phyloP scores from a whole-genome alignment of 169 alveolate genomes.

The Condylostoma magnum region DNA sequence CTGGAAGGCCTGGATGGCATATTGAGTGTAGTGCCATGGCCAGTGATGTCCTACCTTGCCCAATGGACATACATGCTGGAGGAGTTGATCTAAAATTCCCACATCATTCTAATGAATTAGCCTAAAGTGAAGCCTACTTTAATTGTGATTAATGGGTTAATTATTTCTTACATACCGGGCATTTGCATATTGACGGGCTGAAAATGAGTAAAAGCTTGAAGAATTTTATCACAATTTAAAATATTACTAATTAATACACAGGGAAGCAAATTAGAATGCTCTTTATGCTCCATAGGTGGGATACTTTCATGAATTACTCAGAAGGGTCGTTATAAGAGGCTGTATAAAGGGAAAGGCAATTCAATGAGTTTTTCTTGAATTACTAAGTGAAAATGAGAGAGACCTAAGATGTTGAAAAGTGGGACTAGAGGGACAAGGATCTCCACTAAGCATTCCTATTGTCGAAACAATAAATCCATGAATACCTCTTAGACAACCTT shows the following conservation, averaged over 20 bases:
- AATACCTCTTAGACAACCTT: conserved; percentile 73
- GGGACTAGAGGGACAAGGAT: conserved; percentile 63
- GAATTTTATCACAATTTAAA: conserved; percentile 95
- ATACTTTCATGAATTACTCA: conserved; percentile 87
- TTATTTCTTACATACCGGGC: conserved; percentile 98
- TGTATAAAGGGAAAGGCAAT: conserved; percentile 88
- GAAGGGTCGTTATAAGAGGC: conserved; percentile 93
- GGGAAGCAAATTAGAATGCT: conserved; percentile 86
- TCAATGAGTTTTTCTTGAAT: conserved; percentile 90
- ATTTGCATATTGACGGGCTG: conserved; percentile 95
- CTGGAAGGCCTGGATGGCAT: conserved; percentile 99
- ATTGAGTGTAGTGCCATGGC: conserved; percentile 99
- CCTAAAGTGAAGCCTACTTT: conserved; percentile 97
- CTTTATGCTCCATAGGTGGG: conserved; percentile 89
- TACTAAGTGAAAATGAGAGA: conserved; percentile 82
- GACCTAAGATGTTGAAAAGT: conserved; percentile 57
- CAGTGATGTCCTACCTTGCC: conserved; percentile 86
- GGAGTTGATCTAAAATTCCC: conserved; percentile 99
- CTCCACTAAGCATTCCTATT: conserved; percentile 54
- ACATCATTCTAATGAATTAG: conserved; percentile 99
- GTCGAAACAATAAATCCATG: conserved; percentile 56
- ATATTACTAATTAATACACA: conserved; percentile 63
- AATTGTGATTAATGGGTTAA: conserved; percentile 90
- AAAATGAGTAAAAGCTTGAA: conserved; percentile 97
- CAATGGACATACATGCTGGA: conserved; percentile 98